Base-by-base conservation (phyloP, 2,329 filamentous ascomycete genomes). In the Shiraia sp. region DNA sequence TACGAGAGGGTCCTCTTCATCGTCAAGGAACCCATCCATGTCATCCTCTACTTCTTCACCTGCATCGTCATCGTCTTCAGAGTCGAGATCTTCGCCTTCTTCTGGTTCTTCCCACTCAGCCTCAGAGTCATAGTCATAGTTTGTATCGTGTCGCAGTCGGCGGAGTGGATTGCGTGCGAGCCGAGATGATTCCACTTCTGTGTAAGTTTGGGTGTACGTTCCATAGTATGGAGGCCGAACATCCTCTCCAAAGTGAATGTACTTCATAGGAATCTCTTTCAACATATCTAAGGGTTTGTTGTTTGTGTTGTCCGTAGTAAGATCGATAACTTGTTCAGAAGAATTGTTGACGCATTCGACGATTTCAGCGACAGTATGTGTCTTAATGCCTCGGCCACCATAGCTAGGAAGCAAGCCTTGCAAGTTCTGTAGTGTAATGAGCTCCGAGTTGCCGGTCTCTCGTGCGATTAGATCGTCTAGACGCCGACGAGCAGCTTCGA, bases 1-100 rank as follows among this genome's bases (percentile, higher is more conserved):
- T 66, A 76, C 51, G 70, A 75, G 63, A 69, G 72, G 45, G 72
- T 79, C 60, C 68, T 93, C 88, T 38, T 95, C 88, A 5, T 88
- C 88, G 55, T 96, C 91, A 2, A 96, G 75, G 61, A 96, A 96
- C 13, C 84, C 91, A 3, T 90, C 88, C 84, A 96, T 87, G 45
- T 95, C 90, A 49, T 88, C 87, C 12, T 88, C 87, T n/a, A 83
- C 86, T 9, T 88, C 78, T 35, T 87, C 83, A 17, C 86, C 86
- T 8, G 85, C 81, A 36, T 82, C 79, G 5, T 86, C 83, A 41
- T 86, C 83, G 22, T 80, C 81, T 44, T 86, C 83, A 3, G 80
- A 81, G 34, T 79, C 72, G 2, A 86, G 68, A 43, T 88, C 83
- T 55, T 87, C 85, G 25, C 81, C 81, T 42, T 91, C 75, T 79